Percentiles rank a stretch among this genome's conserved stretches.
Evolutionary conservation across 2,329 filamentous ascomycete species (phyloP).

Genomic region (Epichloe uncinata): DNA sequence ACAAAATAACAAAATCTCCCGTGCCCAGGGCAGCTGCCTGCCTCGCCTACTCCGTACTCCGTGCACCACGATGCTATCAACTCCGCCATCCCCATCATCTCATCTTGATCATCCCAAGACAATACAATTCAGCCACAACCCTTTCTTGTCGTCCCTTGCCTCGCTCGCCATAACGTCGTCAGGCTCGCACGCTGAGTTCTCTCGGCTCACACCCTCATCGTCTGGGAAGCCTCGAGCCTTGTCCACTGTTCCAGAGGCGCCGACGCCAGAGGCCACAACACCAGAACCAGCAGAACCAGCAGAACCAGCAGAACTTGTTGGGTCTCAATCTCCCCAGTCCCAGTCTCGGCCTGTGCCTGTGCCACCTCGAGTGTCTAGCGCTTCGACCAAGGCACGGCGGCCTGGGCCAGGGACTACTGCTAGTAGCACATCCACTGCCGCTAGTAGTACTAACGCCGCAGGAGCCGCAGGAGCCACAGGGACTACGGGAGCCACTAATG

Average conservation of each 20-base stretch:
- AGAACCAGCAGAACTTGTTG: background rate
- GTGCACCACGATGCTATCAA: background rate
- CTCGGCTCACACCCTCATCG: background rate
- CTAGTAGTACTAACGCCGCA: too few species aligned
- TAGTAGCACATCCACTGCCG: too few species aligned
- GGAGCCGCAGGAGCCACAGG: too few species aligned
- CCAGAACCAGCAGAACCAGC: background rate
- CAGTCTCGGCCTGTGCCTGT: background rate
- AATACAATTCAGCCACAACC: constrained; percentile 1
- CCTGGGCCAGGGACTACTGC: background rate
- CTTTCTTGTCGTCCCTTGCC: constrained; percentile 1
- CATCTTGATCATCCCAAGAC: background rate
- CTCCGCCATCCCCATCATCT: background rate
- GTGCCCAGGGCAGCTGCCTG: background rate
- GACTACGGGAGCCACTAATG: too few species aligned
- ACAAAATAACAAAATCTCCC: background rate
- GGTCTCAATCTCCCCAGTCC: too few species aligned
- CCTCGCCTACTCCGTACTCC: background rate
- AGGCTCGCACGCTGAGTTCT: background rate
- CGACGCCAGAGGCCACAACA: background rate
- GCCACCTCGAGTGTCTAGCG: constrained; percentile 1
- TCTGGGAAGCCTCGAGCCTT: background rate
- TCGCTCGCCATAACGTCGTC: background rate
- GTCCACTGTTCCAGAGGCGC: constrained; percentile 1
- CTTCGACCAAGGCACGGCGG: background rate